Evolutionary conservation across 495 filamentous ascomycete genomes (phyloP), one percentile per base, ranked within the genome.

Genomic region (Cryomyces minteri): DNA sequence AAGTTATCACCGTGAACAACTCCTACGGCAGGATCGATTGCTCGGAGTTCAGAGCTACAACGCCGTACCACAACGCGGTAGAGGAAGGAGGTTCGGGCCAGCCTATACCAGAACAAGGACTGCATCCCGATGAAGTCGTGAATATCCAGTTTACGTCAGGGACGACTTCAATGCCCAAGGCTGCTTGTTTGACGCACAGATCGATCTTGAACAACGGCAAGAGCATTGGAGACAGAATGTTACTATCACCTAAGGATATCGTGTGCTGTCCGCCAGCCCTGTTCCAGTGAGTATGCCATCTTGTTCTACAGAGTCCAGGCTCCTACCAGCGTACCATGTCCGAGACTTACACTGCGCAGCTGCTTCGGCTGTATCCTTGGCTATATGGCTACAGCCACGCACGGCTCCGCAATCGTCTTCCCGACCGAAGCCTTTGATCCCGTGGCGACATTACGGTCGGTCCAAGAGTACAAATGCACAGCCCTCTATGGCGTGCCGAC

Each of bases 141-240:
- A 95, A 95, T 58, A 94, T 98, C 51, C 90, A 98, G 57, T 98
- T 95, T 62, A 98, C 90, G 6, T 88, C 82, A 5, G 90, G 88
- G 30, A 98, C 88, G 5, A 98, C 88, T 0, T 79, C 78, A 0
- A 66, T 72, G 56, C 90, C 90, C 3, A 98, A 98, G 66, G 90
- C 90, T 0, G 86, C 88, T 1, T 93, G 85, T 62, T 71, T 98
- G 4, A 79, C 72, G 5, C 90, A 98, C 61, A 71, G 67, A 6
- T 76, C 71, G 8, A 94, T 98, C 49, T 67, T 98, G 37, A 98
- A 98, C 58, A 94, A 94, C 57, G 86, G 87, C 32, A 71, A 69
- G 6, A 75, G 80, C 36, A 88, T 93, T 49, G 86, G 84, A 2
- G 70, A 79, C 50, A 67, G 87, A 12, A 92, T 94, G 86, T 73